A percentile compares a stretch with the other conserved stretches of the same genome.
phyloP scores from a whole-genome alignment of 2,329 filamentous ascomycete species.

The Penicillium concentricum region DNA sequence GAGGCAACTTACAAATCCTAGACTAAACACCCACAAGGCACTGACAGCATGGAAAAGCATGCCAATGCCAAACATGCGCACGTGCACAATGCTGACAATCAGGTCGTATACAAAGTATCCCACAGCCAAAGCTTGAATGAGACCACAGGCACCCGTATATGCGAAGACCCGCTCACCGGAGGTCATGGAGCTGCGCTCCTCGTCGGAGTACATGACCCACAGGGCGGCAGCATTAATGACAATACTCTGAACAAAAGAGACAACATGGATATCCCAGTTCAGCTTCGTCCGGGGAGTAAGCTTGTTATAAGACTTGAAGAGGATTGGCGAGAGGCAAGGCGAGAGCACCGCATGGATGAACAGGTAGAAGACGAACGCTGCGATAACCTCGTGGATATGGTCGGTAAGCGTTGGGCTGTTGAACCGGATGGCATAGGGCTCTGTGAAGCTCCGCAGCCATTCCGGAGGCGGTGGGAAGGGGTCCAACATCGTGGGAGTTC shows the following conservation, averaged over 20 bases:
- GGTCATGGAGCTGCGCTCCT: constrained; percentile 55
- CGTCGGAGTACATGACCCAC: constrained; percentile 58
- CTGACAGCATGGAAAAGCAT: constrained; percentile 62
- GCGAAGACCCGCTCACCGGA: constrained; percentile 58
- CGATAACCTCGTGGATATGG: constrained; percentile 62
- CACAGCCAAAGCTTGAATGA: constrained; percentile 60
- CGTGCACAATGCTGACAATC: constrained; percentile 54
- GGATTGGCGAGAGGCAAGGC: constrained; percentile 52
- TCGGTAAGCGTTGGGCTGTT: constrained; percentile 56
- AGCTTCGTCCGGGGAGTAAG: constrained; percentile 57
- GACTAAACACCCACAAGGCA: constrained; percentile 59
- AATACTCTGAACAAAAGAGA: constrained; percentile 59
- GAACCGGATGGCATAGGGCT: constrained; percentile 53
- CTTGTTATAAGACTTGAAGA: constrained; percentile 55
- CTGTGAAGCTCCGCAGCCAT: constrained; percentile 49
- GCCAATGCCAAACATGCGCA: constrained; percentile 60
- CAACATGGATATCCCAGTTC: constrained; percentile 68
- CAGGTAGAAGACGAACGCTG: constrained; percentile 58
- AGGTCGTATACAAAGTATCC: constrained; percentile 67
- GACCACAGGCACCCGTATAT: constrained; percentile 58
- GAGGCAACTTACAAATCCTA: constrained; percentile 62
- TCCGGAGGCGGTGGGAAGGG: constrained; percentile 50
- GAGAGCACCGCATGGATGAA: constrained; percentile 55
- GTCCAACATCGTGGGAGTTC: constrained; percentile 41
- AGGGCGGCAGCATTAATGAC: constrained; percentile 57